Evolutionary conservation across 305 asterid genomes (phyloP).

Genomic region (Caryopteris hybrid): DNA sequence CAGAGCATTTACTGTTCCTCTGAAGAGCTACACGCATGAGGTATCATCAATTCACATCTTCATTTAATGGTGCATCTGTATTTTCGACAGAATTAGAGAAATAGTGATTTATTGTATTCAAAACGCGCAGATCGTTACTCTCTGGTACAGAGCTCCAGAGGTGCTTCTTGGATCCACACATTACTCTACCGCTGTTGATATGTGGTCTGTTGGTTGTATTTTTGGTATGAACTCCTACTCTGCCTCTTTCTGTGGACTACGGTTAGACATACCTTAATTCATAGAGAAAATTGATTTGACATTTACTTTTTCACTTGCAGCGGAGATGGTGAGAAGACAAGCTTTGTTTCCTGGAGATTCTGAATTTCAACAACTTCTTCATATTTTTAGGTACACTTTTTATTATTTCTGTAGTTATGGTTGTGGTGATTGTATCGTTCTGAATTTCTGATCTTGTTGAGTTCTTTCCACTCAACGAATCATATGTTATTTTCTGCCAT

Average conservation of each 20-base stretch:
- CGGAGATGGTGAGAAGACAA: slow-evolving; percentile 90
- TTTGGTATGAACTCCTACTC: slow-evolving; percentile 43
- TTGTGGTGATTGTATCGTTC: not conserved
- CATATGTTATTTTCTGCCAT: not conserved
- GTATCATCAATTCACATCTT: slow-evolving; percentile 16
- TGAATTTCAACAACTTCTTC: slow-evolving; percentile 90
- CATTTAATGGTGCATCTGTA: not conserved
- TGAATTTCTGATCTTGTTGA: not conserved
- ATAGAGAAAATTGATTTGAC: not conserved
- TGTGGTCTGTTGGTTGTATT: slow-evolving; percentile 98
- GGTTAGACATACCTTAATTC: not conserved
- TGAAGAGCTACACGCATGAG: slow-evolving; percentile 97
- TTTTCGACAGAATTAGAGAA: too few species aligned
- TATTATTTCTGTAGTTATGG: not conserved
- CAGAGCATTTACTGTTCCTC: slow-evolving; percentile 87
- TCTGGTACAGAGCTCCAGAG: slow-evolving; percentile 97
- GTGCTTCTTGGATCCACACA: slow-evolving; percentile 82
- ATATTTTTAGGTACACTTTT: slow-evolving; percentile 62
- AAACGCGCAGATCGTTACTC: slow-evolving; percentile 66
- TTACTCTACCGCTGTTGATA: slow-evolving; percentile 88
- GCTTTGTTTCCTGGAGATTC: slow-evolving; percentile 94
- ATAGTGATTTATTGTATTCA: not conserved
- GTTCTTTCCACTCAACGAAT: not conserved
- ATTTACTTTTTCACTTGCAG: slow-evolving; percentile 31
- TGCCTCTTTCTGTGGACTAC: not conserved